Evolutionary conservation across 345 rosid genomes (phyloP).

Genomic region (Brassica nigra): DNA sequence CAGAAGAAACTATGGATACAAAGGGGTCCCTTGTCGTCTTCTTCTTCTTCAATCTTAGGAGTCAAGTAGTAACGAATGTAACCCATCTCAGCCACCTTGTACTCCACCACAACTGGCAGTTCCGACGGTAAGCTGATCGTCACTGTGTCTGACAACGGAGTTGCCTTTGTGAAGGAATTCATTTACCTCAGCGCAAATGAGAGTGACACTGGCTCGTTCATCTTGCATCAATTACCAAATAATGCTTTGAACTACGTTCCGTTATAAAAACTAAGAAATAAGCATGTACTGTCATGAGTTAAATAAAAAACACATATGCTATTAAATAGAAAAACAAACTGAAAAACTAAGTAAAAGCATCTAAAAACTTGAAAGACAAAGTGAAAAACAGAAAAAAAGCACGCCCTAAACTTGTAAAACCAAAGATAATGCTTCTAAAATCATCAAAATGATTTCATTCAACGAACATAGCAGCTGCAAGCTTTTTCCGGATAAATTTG

Average conservation of each 20-base stretch:
- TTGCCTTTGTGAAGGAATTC: constrained; percentile 96
- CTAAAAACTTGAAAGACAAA: not conserved
- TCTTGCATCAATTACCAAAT: constrained; percentile 37
- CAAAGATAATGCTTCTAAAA: not conserved
- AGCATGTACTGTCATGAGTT: too few relatives aligned
- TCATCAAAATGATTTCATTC: not conserved
- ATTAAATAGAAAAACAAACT: not conserved
- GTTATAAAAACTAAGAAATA: not conserved
- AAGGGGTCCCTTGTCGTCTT: constrained; percentile 53
- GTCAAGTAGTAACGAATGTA: constrained; percentile 89
- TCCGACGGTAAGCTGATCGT: constrained; percentile 95
- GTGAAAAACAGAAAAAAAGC: not conserved
- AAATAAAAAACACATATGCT: too few relatives aligned
- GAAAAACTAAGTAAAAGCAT: not conserved
- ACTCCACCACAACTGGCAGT: constrained; percentile 94
- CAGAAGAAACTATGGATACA: not conserved
- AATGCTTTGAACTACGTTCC: too few relatives aligned
- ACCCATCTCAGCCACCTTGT: constrained; percentile 99
- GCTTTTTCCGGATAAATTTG: not conserved
- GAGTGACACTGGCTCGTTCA: constrained; percentile 88
- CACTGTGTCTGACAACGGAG: constrained; percentile 66
- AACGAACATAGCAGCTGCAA: not conserved
- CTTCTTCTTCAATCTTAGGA: constrained; percentile 91
- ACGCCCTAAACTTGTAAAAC: not conserved
- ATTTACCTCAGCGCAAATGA: constrained; percentile 96